phyloP scores from a whole-genome alignment of 805 yeast genomes.

The Monosporozyma servazzii region DNA sequence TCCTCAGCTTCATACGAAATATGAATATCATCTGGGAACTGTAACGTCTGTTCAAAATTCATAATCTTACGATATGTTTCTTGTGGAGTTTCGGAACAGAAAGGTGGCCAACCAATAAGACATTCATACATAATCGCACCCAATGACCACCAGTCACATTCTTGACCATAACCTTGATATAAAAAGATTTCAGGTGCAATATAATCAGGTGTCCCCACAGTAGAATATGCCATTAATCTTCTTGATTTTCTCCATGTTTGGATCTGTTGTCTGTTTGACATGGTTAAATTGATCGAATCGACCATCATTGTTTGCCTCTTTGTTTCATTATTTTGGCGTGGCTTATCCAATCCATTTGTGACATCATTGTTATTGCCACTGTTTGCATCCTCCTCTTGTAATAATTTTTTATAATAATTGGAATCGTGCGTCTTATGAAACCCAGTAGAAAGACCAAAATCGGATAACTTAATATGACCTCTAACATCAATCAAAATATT shows the following conservation, averaged over 20 bases:
- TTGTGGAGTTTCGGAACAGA: constrained; percentile 89
- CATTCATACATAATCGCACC: constrained; percentile 98
- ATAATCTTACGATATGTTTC: constrained; percentile 87
- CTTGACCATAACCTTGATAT: constrained; percentile 92
- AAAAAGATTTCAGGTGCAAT: constrained; percentile 92
- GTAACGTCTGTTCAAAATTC: constrained; percentile 82
- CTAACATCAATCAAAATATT: constrained; percentile 76
- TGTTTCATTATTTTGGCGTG: constrained; percentile 28
- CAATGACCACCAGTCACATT: constrained; percentile 96
- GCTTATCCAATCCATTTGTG: constrained; percentile 19
- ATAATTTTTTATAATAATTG: constrained; percentile 70
- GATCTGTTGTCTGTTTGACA: constrained; percentile 90
- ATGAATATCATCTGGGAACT: constrained; percentile 87
- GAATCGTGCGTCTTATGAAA: constrained; percentile 91
- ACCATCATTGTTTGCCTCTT: constrained; percentile 77
- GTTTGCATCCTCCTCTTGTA: constrained; percentile 49
- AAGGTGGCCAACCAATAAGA: constrained; percentile 94
- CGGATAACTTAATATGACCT: constrained; percentile 78
- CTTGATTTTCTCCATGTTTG: constrained; percentile 93
- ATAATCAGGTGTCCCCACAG: constrained; percentile 94
- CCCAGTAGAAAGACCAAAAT: constrained; percentile 84
- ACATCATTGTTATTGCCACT: background rate
- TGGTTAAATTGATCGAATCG: constrained; percentile 90
- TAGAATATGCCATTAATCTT: constrained; percentile 88
- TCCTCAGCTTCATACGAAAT: constrained; percentile 84